phyloP scores from a whole-genome alignment of 2,329 filamentous ascomycete genomes.

The Simplicillium aogashimaense region DNA sequence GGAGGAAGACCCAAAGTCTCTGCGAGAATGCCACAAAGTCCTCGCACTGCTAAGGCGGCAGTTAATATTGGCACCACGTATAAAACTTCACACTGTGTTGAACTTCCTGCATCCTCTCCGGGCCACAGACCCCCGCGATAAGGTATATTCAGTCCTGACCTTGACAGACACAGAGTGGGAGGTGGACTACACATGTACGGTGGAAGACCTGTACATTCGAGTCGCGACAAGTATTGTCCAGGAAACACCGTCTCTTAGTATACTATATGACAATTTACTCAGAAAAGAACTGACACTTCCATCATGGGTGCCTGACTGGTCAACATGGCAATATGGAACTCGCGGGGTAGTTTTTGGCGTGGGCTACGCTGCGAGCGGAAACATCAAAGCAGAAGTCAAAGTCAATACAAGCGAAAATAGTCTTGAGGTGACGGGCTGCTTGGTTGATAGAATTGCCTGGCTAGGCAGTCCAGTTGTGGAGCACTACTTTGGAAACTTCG shows the following conservation, averaged over 20 bases:
- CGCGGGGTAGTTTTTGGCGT: background rate
- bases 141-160: background rate
- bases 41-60: no score
- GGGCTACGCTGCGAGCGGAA: background rate
- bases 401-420: no score
- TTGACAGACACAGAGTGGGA: no score
- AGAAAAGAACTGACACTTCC: background rate
- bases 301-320: constrained; percentile 2
- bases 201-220: no score
- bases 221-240: no score
- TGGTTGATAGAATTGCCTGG: no score
- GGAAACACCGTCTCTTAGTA: no score
- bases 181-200: no score
- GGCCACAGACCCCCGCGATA: constrained; percentile 1
- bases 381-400: background rate
- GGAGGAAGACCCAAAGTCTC: background rate
- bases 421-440: no score
- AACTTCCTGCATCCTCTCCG: background rate
- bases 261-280: background rate
- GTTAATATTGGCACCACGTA: no score
- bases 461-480: no score
- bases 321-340: background rate
- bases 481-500: no score
- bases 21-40: background rate
- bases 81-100: background rate